phyloP scores from a whole-genome alignment of 495 filamentous ascomycete genomes.

The Aspergillus campestris region DNA sequence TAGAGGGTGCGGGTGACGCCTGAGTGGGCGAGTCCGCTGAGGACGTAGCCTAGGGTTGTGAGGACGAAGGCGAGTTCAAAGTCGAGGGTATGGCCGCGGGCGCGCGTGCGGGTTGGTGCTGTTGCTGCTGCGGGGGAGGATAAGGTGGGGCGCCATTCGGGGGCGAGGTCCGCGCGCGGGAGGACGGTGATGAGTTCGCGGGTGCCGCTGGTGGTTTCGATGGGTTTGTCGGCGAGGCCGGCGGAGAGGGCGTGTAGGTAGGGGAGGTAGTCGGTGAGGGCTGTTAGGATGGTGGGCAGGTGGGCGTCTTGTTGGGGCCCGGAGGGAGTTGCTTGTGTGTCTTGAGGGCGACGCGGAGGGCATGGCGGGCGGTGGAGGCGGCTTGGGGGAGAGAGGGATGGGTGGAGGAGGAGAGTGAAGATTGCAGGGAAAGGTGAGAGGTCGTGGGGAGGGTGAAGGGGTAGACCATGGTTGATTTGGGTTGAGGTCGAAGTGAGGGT shows the following conservation, averaged over 20 bases:
- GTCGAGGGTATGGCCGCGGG: constrained; percentile 65
- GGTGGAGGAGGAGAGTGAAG: constrained; percentile 57
- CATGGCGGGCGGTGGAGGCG: constrained; percentile 68
- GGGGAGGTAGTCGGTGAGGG: constrained; percentile 66
- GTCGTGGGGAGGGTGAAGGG: constrained; percentile 78
- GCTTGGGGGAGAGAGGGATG: constrained; percentile 77
- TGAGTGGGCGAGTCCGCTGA: constrained; percentile 60
- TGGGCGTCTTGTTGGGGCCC: constrained; percentile 51
- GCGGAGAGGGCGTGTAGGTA: constrained; percentile 68
- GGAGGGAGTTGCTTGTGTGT: constrained; percentile 67
- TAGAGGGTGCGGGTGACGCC: constrained; percentile 45
- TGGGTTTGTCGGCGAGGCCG: constrained; percentile 45
- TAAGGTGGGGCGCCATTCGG: constrained; percentile 81
- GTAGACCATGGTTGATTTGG: constrained; percentile 60
- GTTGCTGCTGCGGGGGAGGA: constrained; percentile 37
- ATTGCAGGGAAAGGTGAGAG: constrained; percentile 68
- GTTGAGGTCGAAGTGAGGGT: neutral
- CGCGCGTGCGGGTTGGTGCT: constrained; percentile 46
- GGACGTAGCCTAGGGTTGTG: constrained; percentile 63
- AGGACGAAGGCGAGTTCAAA: constrained; percentile 76
- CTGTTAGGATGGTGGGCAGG: constrained; percentile 56
- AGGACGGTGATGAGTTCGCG: constrained; percentile 55
- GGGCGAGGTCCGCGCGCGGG: constrained; percentile 46
- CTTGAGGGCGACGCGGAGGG: constrained; percentile 70
- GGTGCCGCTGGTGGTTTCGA: constrained; percentile 14